Percentiles rank a stretch among this genome's conserved stretches.
These are phyloP conservation scores for Aegilops tauschii DNA, from an alignment of 176 grass and related monocot genomes.

Conservation along the genomic window DNA sequence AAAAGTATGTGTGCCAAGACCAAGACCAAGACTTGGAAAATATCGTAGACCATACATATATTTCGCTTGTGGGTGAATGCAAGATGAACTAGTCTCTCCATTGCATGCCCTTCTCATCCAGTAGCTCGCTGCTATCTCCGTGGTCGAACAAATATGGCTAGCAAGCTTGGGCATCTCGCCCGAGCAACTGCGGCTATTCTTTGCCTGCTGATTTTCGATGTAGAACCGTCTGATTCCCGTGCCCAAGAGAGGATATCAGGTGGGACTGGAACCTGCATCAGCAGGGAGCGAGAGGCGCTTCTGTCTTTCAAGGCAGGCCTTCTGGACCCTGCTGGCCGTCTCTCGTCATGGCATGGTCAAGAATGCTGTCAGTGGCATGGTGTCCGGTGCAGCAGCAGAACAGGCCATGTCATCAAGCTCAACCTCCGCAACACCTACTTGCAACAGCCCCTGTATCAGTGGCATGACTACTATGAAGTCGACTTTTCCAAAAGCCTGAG, in stretches of 20 bases:
- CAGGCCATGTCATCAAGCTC: not conserved
- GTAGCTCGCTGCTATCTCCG: not conserved
- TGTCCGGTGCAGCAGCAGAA: not conserved
- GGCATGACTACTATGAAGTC: no score
- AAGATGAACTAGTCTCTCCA: not conserved
- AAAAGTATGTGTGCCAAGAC: not conserved
- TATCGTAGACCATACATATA: not conserved
- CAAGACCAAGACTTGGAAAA: not conserved
- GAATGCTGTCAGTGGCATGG: not conserved
- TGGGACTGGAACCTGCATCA: not conserved
- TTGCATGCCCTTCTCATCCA: not conserved
- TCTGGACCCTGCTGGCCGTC: not conserved
- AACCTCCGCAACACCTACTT: not conserved
- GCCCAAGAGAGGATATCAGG: not conserved
- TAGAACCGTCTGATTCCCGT: not conserved
- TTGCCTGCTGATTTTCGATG: not conserved
- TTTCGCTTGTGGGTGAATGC: no score
- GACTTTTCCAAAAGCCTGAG: no score
- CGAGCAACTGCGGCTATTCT: not conserved
- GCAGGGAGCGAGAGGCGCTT: not conserved
- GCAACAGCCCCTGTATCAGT: no score
- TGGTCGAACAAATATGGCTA: no score
- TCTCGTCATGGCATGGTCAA: not conserved
- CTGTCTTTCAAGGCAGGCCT: not conserved
- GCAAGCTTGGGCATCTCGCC: not conserved